These are phyloP conservation scores for Blumeria graminis DNA, from an alignment of 2,329 filamentous ascomycete species.

Conservation along the genomic window DNA sequence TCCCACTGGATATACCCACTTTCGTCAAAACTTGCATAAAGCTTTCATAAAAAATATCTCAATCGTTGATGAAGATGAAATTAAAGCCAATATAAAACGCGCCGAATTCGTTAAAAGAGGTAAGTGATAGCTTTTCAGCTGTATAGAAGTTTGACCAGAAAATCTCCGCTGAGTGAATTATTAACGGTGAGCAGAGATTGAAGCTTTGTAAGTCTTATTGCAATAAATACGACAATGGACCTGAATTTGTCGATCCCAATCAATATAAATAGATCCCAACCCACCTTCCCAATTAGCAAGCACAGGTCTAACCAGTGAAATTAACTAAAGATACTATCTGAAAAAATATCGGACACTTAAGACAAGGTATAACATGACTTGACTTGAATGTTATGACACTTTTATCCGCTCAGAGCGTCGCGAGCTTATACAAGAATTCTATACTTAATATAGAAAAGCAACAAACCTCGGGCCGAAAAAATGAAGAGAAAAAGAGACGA, in stretches of 20 bases:
- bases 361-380: slow-evolving; percentile 38
- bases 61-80: slow-evolving; percentile 48
- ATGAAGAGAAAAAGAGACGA: too few species aligned
- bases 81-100: slow-evolving; percentile 47
- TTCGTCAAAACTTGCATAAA: slow-evolving; percentile 54
- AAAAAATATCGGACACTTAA: slow-evolving; percentile 73
- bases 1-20: slow-evolving; percentile 64
- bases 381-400: too few species aligned
- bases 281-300: too few species aligned
- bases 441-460: too few species aligned
- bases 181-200: slow-evolving; percentile 41
- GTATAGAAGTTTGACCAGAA: neutral
- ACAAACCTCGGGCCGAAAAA: too few species aligned
- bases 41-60: slow-evolving; percentile 59
- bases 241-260: slow-evolving; percentile 7
- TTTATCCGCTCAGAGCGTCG: too few species aligned
- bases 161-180: neutral
- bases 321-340: slow-evolving; percentile 48
- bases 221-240: slow-evolving; percentile 6
- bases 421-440: too few species aligned
- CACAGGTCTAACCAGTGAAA: too few species aligned
- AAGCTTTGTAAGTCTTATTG: slow-evolving; percentile 48
- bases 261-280: too few species aligned
- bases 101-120: slow-evolving; percentile 86
- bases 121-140: slow-evolving; percentile 15